These are phyloP conservation scores for Dianthus caryophyllus DNA, from an alignment of 148 eudicot genomes.

Conservation along the genomic window DNA sequence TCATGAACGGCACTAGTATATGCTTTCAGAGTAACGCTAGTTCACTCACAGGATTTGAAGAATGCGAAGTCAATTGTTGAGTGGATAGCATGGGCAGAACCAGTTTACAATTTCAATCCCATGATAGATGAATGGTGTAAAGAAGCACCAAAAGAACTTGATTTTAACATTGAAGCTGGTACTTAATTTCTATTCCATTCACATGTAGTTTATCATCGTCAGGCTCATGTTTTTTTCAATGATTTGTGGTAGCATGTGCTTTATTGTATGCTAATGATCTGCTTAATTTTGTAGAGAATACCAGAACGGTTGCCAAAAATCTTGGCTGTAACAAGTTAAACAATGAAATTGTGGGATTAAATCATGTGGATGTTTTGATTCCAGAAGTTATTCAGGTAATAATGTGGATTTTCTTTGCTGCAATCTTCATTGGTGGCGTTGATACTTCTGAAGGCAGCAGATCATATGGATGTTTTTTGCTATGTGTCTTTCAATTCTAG, in stretches of 20 bases:
- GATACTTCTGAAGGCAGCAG: background rate
- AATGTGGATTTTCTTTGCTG: constrained; percentile 10
- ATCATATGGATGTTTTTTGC: background rate
- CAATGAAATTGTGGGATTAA: constrained; percentile 30
- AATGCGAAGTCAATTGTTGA: constrained; percentile 91
- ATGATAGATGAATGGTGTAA: constrained; percentile 99
- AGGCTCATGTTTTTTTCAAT: constrained; percentile 7
- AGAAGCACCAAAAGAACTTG: constrained; percentile 94
- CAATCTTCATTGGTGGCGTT: constrained; percentile 12
- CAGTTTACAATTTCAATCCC: constrained; percentile 89
- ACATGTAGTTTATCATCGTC: background rate
- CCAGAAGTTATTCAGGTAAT: constrained; percentile 93
- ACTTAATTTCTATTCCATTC: constrained; percentile 15
- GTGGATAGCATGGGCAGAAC: constrained; percentile 99
- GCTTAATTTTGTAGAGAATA: constrained; percentile 68
- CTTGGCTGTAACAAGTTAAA: constrained; percentile 60
- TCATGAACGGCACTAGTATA: background rate
- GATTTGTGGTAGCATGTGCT: background rate
- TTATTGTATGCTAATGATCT: background rate
- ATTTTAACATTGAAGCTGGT: constrained; percentile 97
- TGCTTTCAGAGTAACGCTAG: constrained; percentile 22
- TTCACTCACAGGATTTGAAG: constrained; percentile 72
- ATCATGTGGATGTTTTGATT: constrained; percentile 69
- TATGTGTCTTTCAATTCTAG: constrained; percentile 4
- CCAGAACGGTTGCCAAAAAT: constrained; percentile 73